phyloP scores from a whole-genome alignment of 768 basidiomycete species.

The Paxillus ammoniavirescens region DNA sequence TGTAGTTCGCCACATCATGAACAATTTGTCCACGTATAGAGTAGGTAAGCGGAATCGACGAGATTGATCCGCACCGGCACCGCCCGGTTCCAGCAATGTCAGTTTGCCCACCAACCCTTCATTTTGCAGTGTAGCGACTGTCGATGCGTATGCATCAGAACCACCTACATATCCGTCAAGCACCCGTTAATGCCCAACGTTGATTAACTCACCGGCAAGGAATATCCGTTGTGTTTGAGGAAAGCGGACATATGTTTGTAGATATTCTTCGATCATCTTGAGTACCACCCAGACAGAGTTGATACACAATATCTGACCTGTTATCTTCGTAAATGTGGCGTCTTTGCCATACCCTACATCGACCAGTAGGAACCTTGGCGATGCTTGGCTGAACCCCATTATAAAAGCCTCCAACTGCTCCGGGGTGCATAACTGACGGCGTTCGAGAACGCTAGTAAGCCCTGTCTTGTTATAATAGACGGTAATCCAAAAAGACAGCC shows the following conservation, averaged over 20 bases:
- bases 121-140: slow-evolving; percentile 53
- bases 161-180: slow-evolving; percentile 42
- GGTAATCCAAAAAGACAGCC: slow-evolving; percentile 74
- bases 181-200: neutral
- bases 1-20: slow-evolving; percentile 33
- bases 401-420: slow-evolving; percentile 73
- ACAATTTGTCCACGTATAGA: slow-evolving; percentile 51
- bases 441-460: slow-evolving; percentile 49
- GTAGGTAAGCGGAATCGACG: slow-evolving; percentile 51
- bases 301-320: slow-evolving; percentile 43
- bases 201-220: slow-evolving; percentile 54
- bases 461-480: slow-evolving; percentile 67
- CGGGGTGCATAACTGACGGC: slow-evolving; percentile 53
- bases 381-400: slow-evolving; percentile 70
- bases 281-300: neutral
- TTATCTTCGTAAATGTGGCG: slow-evolving; percentile 63
- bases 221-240: slow-evolving; percentile 75
- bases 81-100: slow-evolving; percentile 54
- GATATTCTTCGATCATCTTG: slow-evolving; percentile 51
- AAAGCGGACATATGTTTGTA: slow-evolving; percentile 67
- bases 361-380: slow-evolving; percentile 65
- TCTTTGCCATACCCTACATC: slow-evolving; percentile 69
- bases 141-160: slow-evolving; percentile 55
- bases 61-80: slow-evolving; percentile 41
- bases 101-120: slow-evolving; percentile 68